Evolutionary conservation across 2,329 filamentous ascomycete genomes (phyloP).

Genomic region (Saccharata proteae): DNA sequence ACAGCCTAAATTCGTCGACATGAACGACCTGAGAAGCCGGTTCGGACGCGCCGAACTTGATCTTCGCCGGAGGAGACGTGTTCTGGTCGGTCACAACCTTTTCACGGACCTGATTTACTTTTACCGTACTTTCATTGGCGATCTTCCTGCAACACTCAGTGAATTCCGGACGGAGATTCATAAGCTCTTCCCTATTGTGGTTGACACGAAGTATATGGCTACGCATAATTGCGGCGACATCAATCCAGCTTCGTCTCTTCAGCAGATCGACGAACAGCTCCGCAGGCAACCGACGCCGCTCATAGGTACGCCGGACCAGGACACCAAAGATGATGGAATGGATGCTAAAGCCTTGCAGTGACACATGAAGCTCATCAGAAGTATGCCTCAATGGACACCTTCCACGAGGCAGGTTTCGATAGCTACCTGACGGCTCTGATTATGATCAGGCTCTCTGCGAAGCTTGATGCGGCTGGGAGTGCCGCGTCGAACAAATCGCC

Average conservation of each 20-base stretch:
- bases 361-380: constrained; percentile 28
- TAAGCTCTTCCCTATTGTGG: constrained; percentile 41
- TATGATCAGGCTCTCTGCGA: constrained; percentile 43
- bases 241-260: constrained; percentile 36
- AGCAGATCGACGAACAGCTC: constrained; percentile 36
- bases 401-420: constrained; percentile 53
- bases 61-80: constrained; percentile 34
- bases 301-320: constrained; percentile 19
- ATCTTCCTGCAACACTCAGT: constrained; percentile 40
- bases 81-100: constrained; percentile 53
- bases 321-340: no score
- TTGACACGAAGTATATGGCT: constrained; percentile 54
- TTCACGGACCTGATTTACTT: constrained; percentile 54
- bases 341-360: no score
- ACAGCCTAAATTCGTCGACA: constrained; percentile 22
- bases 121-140: constrained; percentile 49
- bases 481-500: background rate
- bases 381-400: constrained; percentile 27
- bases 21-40: constrained; percentile 22
- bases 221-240: constrained; percentile 43
- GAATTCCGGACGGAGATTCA: constrained; percentile 43
- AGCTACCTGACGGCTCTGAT: constrained; percentile 48
- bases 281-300: constrained; percentile 29
- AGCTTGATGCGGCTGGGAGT: constrained; percentile 32
- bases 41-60: constrained; percentile 28